These are phyloP conservation scores for Suillus subaureus DNA, from an alignment of 768 basidiomycete genomes.

Conservation along the genomic window DNA sequence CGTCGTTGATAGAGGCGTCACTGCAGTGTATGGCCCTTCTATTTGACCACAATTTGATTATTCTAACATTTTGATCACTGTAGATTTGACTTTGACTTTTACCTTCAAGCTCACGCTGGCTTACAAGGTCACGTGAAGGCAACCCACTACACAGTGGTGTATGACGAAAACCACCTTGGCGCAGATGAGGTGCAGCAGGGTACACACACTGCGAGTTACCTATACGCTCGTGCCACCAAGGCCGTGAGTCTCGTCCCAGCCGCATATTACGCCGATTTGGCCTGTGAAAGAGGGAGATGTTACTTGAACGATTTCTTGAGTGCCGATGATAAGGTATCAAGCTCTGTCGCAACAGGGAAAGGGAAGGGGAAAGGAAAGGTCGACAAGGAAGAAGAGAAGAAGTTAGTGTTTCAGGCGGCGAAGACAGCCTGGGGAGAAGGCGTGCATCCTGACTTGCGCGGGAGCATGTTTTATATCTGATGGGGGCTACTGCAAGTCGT, in stretches of 20 bases:
- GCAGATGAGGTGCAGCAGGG: constrained; percentile 78
- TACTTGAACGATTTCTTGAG: constrained; percentile 75
- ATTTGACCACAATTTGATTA: constrained; percentile 18
- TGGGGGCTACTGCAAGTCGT: neutral
- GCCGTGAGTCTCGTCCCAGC: constrained; percentile 81
- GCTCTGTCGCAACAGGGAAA: constrained; percentile 34
- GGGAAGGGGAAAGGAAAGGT: constrained; percentile 35
- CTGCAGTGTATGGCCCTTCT: constrained; percentile 52
- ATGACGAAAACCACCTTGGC: constrained; percentile 71
- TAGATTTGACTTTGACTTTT: constrained; percentile 67
- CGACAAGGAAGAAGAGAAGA: constrained; percentile 36
- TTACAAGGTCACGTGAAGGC: constrained; percentile 71
- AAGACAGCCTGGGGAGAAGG: constrained; percentile 53
- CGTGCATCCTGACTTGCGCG: constrained; percentile 47
- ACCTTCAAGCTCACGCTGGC: constrained; percentile 75
- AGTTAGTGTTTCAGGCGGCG: constrained; percentile 50
- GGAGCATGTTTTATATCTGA: constrained; percentile 73
- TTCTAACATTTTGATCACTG: neutral
- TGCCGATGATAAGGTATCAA: constrained; percentile 50
- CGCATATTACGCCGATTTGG: constrained; percentile 82
- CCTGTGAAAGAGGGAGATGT: constrained; percentile 77
- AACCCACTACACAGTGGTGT: constrained; percentile 79
- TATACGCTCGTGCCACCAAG: constrained; percentile 83
- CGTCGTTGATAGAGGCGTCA: constrained; percentile 78
- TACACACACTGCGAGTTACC: constrained; percentile 67